A percentile compares a stretch with the other conserved stretches of the same genome.
Evolutionary conservation across 202 grass and related monocot species (phyloP).

Genomic region (Alloteropsis angusta): DNA sequence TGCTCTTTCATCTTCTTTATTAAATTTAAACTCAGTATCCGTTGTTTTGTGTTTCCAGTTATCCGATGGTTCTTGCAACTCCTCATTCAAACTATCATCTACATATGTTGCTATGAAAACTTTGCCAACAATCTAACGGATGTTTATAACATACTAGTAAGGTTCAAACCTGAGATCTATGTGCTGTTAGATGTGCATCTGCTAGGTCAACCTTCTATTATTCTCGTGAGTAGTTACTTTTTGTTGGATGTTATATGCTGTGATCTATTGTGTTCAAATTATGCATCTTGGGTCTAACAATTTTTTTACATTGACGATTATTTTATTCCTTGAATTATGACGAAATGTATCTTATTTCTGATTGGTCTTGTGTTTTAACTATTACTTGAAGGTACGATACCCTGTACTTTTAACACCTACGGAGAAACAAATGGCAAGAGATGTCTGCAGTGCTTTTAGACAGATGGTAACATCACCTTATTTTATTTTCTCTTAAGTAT

Average conservation of each 20-base stretch:
- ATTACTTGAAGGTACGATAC: conserved; percentile 79
- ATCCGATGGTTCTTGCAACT: not conserved
- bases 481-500: conserved; percentile 1
- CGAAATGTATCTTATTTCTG: not conserved
- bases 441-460: conserved; percentile 84
- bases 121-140: not conserved
- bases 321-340: conserved; percentile 10
- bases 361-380: conserved; percentile 10
- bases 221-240: not conserved
- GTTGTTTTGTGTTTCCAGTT: not conserved
- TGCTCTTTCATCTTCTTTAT: not conserved
- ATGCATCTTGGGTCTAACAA: not conserved
- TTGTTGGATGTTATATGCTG: conserved; percentile 3
- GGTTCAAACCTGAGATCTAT: not conserved
- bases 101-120: not conserved
- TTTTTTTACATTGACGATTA: not conserved
- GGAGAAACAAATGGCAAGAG: conserved; percentile 98
- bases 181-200: not conserved
- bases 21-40: conserved; percentile 10
- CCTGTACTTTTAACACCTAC: conserved; percentile 84
- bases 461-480: conserved; percentile 59
- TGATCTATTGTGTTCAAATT: conserved; percentile 3
- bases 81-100: not conserved
- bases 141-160: not conserved
- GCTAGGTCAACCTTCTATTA: not conserved